phyloP scores from a whole-genome alignment of 371 early-diverging fungal genomes.

The Lichtheimia hyalospora region DNA sequence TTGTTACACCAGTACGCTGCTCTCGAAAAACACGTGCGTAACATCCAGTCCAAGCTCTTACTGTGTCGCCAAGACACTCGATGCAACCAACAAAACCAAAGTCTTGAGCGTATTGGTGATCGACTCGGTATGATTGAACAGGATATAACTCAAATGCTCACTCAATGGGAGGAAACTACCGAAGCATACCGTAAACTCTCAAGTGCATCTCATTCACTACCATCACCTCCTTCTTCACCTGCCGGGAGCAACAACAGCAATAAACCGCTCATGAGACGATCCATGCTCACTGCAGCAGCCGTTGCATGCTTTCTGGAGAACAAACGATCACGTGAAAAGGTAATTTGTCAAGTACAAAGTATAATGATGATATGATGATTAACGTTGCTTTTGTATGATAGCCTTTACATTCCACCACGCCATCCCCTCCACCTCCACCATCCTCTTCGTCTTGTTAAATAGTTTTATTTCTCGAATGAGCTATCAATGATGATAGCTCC shows the following conservation, averaged over 20 bases:
- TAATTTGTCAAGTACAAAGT: neutral
- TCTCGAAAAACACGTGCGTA: constrained; percentile 35
- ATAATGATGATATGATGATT: too few species aligned
- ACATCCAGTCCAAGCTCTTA: constrained; percentile 32
- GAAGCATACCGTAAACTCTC: neutral
- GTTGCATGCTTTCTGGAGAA: constrained; percentile 20
- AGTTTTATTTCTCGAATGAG: too few species aligned
- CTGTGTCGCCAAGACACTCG: constrained; percentile 38
- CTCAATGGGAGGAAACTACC: constrained; percentile 41
- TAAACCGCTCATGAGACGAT: constrained; percentile 5
- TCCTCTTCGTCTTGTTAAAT: too few species aligned
- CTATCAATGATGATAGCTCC: too few species aligned
- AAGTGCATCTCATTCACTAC: constrained; percentile 11
- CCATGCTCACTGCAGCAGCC: constrained; percentile 15
- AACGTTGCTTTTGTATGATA: too few species aligned
- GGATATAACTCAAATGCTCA: constrained; percentile 21
- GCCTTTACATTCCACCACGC: too few species aligned
- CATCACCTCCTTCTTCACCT: constrained; percentile 42
- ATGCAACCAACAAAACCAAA: too few species aligned
- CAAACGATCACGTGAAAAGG: constrained; percentile 9
- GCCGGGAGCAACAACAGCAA: neutral
- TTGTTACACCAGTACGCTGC: constrained; percentile 27
- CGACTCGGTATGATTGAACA: constrained; percentile 30
- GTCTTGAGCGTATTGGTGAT: constrained; percentile 25
- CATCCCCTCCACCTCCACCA: too few species aligned